Base-by-base conservation (phyloP, 225 moss, liverwort and hornwort genomes). In the Pleurozium schreberi region DNA sequence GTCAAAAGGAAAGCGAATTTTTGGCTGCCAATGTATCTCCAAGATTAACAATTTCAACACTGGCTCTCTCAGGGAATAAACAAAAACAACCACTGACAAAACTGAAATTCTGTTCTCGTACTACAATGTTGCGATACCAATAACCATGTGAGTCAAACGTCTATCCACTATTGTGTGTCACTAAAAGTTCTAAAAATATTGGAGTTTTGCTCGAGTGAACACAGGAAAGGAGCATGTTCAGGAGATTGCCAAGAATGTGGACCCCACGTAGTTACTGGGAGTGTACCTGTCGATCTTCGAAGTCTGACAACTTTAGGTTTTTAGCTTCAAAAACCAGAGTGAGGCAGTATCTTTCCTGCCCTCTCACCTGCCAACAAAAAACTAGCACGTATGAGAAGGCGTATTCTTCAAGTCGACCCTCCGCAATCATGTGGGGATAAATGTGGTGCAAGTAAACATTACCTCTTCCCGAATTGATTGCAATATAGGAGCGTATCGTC, bases 381-480 rank as follows among this genome's bases (percentile, higher is more conserved):
- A 82, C 71, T 58, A 80, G 85, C 81, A 89, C 42, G 52, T 77
- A 50, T 88, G 85, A 74, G 69, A 89, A 83, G 38, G 53, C 36
- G 31, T 43, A 42, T 64, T 67, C 55, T 80, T 80, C 86, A 63
- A 45, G 5, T 79, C 67, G 12, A 45, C 74, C 90, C 50, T 88
- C 82, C 26, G n/a, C 50, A 82, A 65, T 76, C 36, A 80, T 67
- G 40, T 53, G 75, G 42, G 52, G 49, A 60, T n/a, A 85, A 67
- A 7, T 70, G 36, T 53, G 40, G 52, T 82, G 73, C 42, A 92
- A 84, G 84, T 69, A 55, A 75, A 73, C 68, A 12, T 84, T 90
- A 95, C 99, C 97, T 99, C 96, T 91, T 99, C 99, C 88, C 97
- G 95, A 88, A 99, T 95, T 49, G 92, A 95, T 87, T 95, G 94